Conservation (phyloP, 768 basidiomycete genomes). For the Suillus alpinus region DNA sequence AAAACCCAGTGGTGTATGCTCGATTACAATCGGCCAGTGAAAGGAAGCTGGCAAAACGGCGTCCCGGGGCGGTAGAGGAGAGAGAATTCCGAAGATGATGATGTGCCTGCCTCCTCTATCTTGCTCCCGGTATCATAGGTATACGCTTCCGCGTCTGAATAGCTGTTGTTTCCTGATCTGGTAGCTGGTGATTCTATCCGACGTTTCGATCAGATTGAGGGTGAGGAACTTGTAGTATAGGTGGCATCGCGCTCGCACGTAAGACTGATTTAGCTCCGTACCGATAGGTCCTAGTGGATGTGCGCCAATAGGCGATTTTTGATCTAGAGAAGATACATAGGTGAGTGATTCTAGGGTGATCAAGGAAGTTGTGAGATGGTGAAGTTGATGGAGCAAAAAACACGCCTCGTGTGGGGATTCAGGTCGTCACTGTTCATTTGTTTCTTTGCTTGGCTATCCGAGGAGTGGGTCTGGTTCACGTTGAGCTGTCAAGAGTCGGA, state of each 20-base stretch:
- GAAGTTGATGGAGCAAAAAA: too few relatives aligned
- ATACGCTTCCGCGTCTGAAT: neutral
- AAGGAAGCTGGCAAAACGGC: neutral
- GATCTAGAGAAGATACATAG: neutral
- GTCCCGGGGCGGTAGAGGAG: neutral
- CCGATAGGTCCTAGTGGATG: neutral
- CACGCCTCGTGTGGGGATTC: too few relatives aligned
- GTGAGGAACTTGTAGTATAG: conserved; percentile 1
- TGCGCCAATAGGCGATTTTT: neutral
- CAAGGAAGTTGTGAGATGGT: neutral
- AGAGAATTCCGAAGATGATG: neutral
- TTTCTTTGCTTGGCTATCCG: too few relatives aligned
- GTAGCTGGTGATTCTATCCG: neutral
- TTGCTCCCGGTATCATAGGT: neutral
- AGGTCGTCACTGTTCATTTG: too few relatives aligned
- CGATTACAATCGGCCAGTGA: neutral
- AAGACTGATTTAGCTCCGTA: conserved; percentile 4
- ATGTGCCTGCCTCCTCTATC: neutral
- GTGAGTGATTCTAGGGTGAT: neutral
- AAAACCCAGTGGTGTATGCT: neutral
- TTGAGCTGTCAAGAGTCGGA: neutral
- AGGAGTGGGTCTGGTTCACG: neutral
- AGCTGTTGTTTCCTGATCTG: neutral
- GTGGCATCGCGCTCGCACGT: conserved; percentile 1
- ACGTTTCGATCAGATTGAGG: conserved; percentile 3